phyloP scores from a whole-genome alignment of 2,329 filamentous ascomycete genomes.

The Aspergillus brasiliensis region DNA sequence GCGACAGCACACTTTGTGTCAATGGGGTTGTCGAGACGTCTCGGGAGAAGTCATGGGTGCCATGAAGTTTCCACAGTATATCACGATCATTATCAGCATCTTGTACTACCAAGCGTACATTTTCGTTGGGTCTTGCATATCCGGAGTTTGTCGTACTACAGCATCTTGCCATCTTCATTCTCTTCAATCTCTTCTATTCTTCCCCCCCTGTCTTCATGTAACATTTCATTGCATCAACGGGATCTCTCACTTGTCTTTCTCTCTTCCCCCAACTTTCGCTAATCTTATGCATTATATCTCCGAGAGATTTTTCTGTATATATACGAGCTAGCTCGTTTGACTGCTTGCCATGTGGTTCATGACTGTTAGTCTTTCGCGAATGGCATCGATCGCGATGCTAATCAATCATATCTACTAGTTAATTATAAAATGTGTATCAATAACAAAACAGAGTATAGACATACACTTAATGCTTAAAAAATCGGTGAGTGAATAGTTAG shows the following conservation, averaged over 20 bases:
- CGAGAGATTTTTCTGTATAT: constrained; percentile 1
- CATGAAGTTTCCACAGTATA: constrained; percentile 10
- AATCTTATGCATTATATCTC: neutral
- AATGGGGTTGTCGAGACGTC: constrained; percentile 1
- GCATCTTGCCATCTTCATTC: constrained; percentile 1
- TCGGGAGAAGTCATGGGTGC: constrained; percentile 9
- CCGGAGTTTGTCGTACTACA: constrained; percentile 9
- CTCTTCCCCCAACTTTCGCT: neutral
- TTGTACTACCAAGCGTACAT: constrained; percentile 10
- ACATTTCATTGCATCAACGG: neutral
- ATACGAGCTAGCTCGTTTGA: neutral
- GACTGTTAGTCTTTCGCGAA: neutral
- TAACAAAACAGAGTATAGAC: no score
- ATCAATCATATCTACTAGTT: neutral
- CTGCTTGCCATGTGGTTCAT: neutral
- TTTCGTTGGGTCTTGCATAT: constrained; percentile 11
- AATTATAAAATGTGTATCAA: neutral
- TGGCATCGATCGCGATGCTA: neutral
- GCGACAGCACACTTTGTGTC: constrained; percentile 5
- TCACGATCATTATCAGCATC: constrained; percentile 12
- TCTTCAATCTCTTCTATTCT: neutral
- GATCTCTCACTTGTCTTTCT: neutral
- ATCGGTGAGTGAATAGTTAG: neutral
- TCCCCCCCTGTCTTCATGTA: constrained; percentile 1
- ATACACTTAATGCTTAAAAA: no score